Base-by-base conservation (phyloP, 1,284 basidiomycete genomes). In the Fomitopsis betulina region DNA sequence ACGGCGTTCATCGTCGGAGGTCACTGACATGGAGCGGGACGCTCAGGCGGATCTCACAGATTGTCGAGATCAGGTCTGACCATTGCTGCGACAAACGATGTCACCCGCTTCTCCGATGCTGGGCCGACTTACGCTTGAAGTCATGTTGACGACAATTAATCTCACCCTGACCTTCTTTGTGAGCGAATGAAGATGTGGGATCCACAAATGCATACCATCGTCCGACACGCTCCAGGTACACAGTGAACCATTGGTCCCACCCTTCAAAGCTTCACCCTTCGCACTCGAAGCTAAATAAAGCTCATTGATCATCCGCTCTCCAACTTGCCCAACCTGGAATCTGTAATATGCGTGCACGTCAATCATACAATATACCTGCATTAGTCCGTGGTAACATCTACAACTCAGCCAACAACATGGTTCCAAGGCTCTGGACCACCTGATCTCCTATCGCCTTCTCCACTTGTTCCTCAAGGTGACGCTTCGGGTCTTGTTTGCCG, bases 401-500 rank as follows among this genome's bases (percentile, higher is more conserved):
- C 60, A 96, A 76, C 79, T 96, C 94, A 57, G 93, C 92, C 62
- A 96, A 79, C 59, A 96, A 79, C 85, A 95, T 95, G 66, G 93
- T 94, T 27, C 92, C 94, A 63, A 96, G 74, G 70, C 91, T 94
- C 77, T 98, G 95, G 40, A 95, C 89, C 60, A 98, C 94, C 75
- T 97, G 94, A 74, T 96, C 89, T 17, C 93, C 94, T 86, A 98
- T 96, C 1, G 93, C 93, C 74, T 90, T 92, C 76, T 97, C 95
- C n/a, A 96, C 96, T 32, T 91, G 90, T 75, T 97, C 96, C 70
- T 96, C 94, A 63, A 98, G 74, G 79, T 98, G 95, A 67, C 95
- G 85, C 77, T 98, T 98, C 47, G 95, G 95, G 77, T 98, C 95
- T 68, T 96, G 93, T 76, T 97, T 98, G 60, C 96, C 96, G 66